A percentile compares a stretch with the other conserved stretches of the same genome.
These are phyloP conservation scores for Globisporangium acanthophoron DNA, from an alignment of 352 stramenopile species.

Conservation along the genomic window DNA sequence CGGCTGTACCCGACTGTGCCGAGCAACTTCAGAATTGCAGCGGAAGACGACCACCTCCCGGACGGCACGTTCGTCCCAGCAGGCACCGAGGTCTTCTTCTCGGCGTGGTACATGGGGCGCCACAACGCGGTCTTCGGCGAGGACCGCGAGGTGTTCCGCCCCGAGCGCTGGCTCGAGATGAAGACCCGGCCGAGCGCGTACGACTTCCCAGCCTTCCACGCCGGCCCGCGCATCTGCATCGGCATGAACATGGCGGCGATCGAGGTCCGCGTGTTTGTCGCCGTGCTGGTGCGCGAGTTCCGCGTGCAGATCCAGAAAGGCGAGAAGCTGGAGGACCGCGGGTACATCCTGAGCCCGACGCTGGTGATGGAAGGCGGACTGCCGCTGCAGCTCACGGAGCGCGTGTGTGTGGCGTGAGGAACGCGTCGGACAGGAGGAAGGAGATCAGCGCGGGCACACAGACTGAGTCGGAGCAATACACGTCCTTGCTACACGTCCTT, in stretches of 20 bases:
- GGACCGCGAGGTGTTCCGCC: constrained; percentile 45
- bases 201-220: constrained; percentile 68
- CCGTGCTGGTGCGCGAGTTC: background rate
- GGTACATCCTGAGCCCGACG: background rate
- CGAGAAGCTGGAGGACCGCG: background rate
- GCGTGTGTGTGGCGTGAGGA: background rate
- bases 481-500: no score
- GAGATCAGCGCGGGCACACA: no score
- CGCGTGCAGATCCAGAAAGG: background rate
- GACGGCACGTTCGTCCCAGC: background rate
- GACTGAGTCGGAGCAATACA: background rate
- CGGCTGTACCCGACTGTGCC: background rate
- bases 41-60: background rate
- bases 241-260: constrained; percentile 69
- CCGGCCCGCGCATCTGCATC: constrained; percentile 57
- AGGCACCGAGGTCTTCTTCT: constrained; percentile 7
- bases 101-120: constrained; percentile 74
- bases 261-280: constrained; percentile 15
- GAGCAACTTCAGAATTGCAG: background rate
- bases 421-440: background rate
- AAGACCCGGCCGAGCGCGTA: constrained; percentile 48
- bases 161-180: constrained; percentile 65
- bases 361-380: background rate
- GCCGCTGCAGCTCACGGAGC: background rate
- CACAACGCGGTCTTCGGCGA: constrained; percentile 25